Percentiles rank a stretch among this genome's conserved stretches.
These are phyloP conservation scores for Calocera viscosa DNA, from an alignment of 768 basidiomycete genomes.

Conservation along the genomic window DNA sequence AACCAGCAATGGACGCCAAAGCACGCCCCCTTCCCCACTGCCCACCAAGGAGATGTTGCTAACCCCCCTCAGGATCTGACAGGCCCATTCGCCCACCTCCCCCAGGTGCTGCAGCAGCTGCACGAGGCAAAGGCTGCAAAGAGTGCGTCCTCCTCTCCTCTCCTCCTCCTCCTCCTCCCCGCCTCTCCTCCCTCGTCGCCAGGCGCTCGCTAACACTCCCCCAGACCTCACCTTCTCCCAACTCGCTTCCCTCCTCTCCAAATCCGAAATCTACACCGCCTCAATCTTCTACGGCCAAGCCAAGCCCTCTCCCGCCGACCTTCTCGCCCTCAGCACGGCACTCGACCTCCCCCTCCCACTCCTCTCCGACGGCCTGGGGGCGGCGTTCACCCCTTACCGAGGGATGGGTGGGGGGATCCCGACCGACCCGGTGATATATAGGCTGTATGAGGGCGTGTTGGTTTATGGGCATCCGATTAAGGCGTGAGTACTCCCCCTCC, in stretches of 20 bases:
- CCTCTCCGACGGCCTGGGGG: slow-evolving; percentile 40
- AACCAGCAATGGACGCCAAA: background rate
- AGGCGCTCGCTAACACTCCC: background rate
- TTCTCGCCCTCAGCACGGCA: slow-evolving; percentile 38
- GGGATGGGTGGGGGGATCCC: slow-evolving; percentile 53
- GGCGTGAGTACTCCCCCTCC: too few relatives aligned
- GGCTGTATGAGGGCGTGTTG: slow-evolving; percentile 64
- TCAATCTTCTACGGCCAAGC: slow-evolving; percentile 78
- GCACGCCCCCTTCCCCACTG: background rate
- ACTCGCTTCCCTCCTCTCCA: slow-evolving; percentile 51
- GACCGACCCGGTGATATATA: slow-evolving; percentile 67
- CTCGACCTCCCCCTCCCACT: slow-evolving; percentile 37
- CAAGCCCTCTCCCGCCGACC: slow-evolving; percentile 50
- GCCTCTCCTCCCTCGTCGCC: too few relatives aligned
- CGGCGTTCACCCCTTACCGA: slow-evolving; percentile 65
- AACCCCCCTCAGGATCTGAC: background rate
- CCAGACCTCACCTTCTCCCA: slow-evolving; percentile 57
- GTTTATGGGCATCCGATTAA: slow-evolving; percentile 75
- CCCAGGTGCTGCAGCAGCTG: background rate
- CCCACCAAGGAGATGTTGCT: background rate
- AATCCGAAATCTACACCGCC: slow-evolving; percentile 73
- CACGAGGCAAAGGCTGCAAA: background rate
- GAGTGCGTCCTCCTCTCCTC: background rate
- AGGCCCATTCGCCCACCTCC: background rate
- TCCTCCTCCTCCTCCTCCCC: background rate